phyloP scores from a whole-genome alignment of 2,329 filamentous ascomycete species.

The Sporothrix phasma region DNA sequence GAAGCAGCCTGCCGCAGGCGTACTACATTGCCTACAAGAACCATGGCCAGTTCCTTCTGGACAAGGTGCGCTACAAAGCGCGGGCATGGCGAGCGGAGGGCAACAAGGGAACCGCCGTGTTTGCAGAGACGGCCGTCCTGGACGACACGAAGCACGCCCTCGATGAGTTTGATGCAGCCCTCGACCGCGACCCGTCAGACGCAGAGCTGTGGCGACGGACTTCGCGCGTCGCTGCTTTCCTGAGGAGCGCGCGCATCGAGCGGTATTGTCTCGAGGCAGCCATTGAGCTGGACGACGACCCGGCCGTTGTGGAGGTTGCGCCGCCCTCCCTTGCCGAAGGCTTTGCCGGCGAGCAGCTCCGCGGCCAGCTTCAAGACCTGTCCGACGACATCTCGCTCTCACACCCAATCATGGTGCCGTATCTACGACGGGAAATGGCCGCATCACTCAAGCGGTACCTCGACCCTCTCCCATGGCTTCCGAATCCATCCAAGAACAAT shows the following conservation, averaged over 20 bases:
- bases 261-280: constrained; percentile 57
- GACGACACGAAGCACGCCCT: constrained; percentile 38
- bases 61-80: constrained; percentile 50
- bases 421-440: constrained; percentile 42
- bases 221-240: constrained; percentile 47
- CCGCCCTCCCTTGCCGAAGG: constrained; percentile 54
- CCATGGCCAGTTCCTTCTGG: constrained; percentile 82
- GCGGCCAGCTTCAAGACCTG: constrained; percentile 42
- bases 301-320: constrained; percentile 50
- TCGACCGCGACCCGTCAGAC: constrained; percentile 57
- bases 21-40: constrained; percentile 94
- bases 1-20: constrained; percentile 76
- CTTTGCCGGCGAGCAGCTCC: constrained; percentile 53
- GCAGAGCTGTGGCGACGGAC: constrained; percentile 55
- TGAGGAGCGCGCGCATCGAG: constrained; percentile 47
- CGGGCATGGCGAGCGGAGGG: constrained; percentile 21
- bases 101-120: constrained; percentile 21
- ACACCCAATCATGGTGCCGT: constrained; percentile 52
- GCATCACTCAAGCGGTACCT: constrained; percentile 42
- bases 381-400: constrained; percentile 46
- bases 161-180: constrained; percentile 46
- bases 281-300: constrained; percentile 58
- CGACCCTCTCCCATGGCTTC: constrained; percentile 54
- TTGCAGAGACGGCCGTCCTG: constrained; percentile 30
- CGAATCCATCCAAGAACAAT: constrained; percentile 36